phyloP scores from a whole-genome alignment of 1,139 yeast genomes.

The Geotrichum cucujoidarum region DNA sequence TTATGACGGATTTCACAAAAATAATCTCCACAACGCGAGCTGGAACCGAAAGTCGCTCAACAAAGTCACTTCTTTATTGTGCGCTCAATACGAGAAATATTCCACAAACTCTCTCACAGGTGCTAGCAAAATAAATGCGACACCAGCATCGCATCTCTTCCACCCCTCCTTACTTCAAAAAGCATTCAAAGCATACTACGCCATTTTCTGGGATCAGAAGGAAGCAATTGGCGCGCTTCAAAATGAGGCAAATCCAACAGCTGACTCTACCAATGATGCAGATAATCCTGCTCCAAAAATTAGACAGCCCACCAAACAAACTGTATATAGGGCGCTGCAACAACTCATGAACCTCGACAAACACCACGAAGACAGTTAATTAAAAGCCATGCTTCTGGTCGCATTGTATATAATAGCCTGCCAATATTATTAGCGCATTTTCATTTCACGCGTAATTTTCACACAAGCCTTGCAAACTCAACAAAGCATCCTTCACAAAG shows the following conservation, averaged over 20 bases:
- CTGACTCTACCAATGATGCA: too few relatives aligned
- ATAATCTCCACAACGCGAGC: not conserved
- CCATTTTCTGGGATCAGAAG: conserved; percentile 10
- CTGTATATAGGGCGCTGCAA: conserved; percentile 15
- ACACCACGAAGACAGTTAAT: too few relatives aligned
- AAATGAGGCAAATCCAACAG: not conserved
- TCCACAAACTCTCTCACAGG: not conserved
- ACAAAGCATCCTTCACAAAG: too few relatives aligned
- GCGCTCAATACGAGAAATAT: conserved; percentile 5
- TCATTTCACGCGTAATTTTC: too few relatives aligned
- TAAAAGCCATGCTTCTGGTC: too few relatives aligned
- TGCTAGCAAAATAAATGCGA: conserved; percentile 2
- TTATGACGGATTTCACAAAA: conserved; percentile 12
- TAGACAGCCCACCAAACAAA: conserved; percentile 5
- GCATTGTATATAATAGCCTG: too few relatives aligned
- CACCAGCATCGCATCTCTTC: too few relatives aligned
- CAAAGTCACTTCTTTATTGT: conserved; percentile 7
- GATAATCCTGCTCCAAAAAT: too few relatives aligned
- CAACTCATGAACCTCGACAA: conserved; percentile 3
- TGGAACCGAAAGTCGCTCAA: conserved; percentile 14
- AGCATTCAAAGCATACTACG: conserved; percentile 10
- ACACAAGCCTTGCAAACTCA: too few relatives aligned
- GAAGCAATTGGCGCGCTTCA: conserved; percentile 2
- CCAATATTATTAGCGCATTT: too few relatives aligned
- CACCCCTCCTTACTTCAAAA: conserved; percentile 1